phyloP scores from a whole-genome alignment of 345 rosid genomes.

The Salix udensis region DNA sequence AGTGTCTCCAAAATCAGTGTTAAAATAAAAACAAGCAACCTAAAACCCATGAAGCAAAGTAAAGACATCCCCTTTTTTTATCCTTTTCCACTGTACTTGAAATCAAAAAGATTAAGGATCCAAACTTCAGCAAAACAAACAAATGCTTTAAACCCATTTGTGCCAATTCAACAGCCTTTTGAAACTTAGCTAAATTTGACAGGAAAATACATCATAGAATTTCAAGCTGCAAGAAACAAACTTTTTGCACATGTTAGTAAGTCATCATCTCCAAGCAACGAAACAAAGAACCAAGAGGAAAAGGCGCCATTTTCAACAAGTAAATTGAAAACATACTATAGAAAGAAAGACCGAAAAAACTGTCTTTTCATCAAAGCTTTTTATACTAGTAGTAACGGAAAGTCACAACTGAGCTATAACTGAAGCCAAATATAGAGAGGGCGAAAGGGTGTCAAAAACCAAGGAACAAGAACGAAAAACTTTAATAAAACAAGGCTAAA shows the following conservation, averaged over 20 bases:
- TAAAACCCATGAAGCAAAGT: conserved; percentile 10
- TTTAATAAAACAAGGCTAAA: neutral
- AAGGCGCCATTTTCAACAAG: neutral
- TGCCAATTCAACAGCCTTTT: neutral
- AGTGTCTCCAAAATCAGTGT: conserved; percentile 30
- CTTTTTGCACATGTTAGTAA: neutral
- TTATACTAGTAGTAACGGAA: neutral
- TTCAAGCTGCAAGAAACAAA: neutral
- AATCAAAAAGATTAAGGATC: neutral
- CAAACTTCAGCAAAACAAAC: neutral
- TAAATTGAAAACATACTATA: neutral
- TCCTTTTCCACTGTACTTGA: neutral
- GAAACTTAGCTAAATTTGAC: neutral
- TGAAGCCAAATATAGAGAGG: neutral
- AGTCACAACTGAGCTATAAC: neutral
- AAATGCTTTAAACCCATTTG: neutral
- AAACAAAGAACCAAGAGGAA: neutral
- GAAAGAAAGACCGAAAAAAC: neutral
- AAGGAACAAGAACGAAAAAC: neutral
- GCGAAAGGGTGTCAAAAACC: neutral
- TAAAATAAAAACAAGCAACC: conserved; percentile 16
- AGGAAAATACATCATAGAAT: neutral
- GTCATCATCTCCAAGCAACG: neutral
- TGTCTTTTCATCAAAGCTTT: neutral
- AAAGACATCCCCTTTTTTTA: neutral